Conservation (phyloP, 805 yeast species). For the Yamadazyma sp. region DNA sequence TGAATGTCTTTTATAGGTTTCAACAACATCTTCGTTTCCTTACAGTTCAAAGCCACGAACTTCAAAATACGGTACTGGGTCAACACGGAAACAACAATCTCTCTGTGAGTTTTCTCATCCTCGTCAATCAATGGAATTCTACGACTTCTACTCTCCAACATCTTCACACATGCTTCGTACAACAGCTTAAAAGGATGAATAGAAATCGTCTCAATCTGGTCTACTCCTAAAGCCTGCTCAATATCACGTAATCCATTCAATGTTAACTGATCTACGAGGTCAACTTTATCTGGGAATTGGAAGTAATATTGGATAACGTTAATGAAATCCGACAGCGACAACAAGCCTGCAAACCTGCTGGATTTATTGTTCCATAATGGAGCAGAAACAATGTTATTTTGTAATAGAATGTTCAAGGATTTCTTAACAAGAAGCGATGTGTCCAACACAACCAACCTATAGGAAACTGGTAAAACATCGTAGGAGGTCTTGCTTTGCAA, state of each 20-base stretch:
- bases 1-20: slow-evolving; percentile 71
- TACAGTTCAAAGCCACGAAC: slow-evolving; percentile 93
- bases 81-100: slow-evolving; percentile 90
- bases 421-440: slow-evolving; percentile 88
- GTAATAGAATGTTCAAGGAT: slow-evolving; percentile 83
- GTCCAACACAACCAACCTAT: slow-evolving; percentile 88
- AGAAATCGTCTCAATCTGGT: slow-evolving; percentile 79
- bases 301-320: slow-evolving; percentile 94
- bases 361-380: slow-evolving; percentile 93
- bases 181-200: slow-evolving; percentile 89
- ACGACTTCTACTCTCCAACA: slow-evolving; percentile 85
- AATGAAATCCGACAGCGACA: slow-evolving; percentile 89
- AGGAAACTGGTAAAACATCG: slow-evolving; percentile 94
- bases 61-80: slow-evolving; percentile 95
- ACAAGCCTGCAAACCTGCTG: slow-evolving; percentile 88
- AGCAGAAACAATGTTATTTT: slow-evolving; percentile 92
- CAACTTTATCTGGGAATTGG: slow-evolving; percentile 84
- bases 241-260: slow-evolving; percentile 83
- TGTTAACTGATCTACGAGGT: slow-evolving; percentile 80
- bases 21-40: slow-evolving; percentile 81
- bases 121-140: slow-evolving; percentile 93
- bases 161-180: slow-evolving; percentile 89
- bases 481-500: slow-evolving; percentile 89
- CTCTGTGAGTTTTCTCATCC: slow-evolving; percentile 89
- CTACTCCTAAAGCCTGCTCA: slow-evolving; percentile 83